Base-by-base conservation (phyloP, 805 yeast genomes). In the Wickerhamomyces alni region DNA sequence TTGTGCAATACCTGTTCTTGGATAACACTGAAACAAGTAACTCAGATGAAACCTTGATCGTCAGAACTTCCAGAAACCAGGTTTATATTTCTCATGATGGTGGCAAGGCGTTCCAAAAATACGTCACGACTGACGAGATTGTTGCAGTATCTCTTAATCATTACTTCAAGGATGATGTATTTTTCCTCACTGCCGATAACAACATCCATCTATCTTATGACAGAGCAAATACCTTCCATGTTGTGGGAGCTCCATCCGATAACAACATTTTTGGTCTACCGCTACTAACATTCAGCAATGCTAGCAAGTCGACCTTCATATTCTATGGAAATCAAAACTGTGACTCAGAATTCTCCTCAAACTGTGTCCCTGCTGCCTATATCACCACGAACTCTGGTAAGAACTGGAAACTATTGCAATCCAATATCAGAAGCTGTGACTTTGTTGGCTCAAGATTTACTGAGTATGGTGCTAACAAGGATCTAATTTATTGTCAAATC, bases 301-400 rank as follows among this genome's bases (percentile, higher is more conserved):
- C 57, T 2, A 66, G 75, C 38, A 51, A 69, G 0, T 60, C 70
- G 3, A 66, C 73, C 42, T 74, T 87, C 46, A 77, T 93, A 16
- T 82, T 81, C 72, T 74, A 74, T 51, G 85, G 93, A 4, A 74
- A 74, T 24, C 67, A 70, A 28, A 69, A 71, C 12, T 83, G 95
- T 59, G 52, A 51, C 9, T 33, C 44, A 8, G 36, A 38, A 17
- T 51, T 27, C 31, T 43, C 54, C 10, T 24, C 30, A 3, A 13
- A 17, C 10, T 91, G 97, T 56, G 65, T 62, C 25, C 56, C 72
- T 1, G 68, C 68, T 15, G 82, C 89, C 0, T 82, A 67, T 44
- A 62, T 75, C 36, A 80, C 96, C 1, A 62, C 57, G 16, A 77
- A 88, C 65, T 73, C 71, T 19, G 99, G 98, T 17, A 45, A 57